phyloP scores from a whole-genome alignment of 257 asterid genomes.

The Gentiana straminea region DNA sequence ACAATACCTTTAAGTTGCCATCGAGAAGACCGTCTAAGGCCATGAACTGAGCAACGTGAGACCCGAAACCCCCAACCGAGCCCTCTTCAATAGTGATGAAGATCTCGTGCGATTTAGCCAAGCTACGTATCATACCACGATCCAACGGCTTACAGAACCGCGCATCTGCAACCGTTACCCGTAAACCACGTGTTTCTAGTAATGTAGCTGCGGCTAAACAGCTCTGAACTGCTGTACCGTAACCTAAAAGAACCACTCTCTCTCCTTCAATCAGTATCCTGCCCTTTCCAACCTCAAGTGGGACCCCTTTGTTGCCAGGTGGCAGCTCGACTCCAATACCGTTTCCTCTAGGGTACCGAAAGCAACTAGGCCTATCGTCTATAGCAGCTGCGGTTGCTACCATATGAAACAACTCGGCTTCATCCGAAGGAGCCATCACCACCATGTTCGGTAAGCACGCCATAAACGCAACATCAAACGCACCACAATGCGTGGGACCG shows the following conservation, averaged over 20 bases:
- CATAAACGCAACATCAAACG: conserved; percentile 78
- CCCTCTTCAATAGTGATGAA: conserved; percentile 93
- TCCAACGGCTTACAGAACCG: conserved; percentile 95
- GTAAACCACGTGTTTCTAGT: conserved; percentile 46
- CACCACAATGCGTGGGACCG: conserved; percentile 96
- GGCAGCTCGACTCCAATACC: conserved; percentile 77
- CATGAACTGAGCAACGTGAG: conserved; percentile 92
- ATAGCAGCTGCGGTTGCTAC: conserved; percentile 95
- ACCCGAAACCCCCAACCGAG: conserved; percentile 96
- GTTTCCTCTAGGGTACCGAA: conserved; percentile 91
- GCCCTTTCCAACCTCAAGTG: conserved; percentile 92
- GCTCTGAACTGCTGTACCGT: conserved; percentile 81
- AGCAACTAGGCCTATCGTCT: conserved; percentile 88
- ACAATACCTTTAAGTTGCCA: conserved; percentile 65
- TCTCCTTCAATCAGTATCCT: conserved; percentile 76
- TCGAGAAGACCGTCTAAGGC: conserved; percentile 94
- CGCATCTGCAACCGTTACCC: conserved; percentile 79
- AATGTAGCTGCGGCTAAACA: conserved; percentile 79
- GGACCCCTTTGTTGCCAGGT: conserved; percentile 72
- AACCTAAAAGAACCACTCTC: conserved; percentile 83
- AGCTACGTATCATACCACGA: conserved; percentile 50
- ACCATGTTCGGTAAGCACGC: conserved; percentile 99
- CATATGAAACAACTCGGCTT: conserved; percentile 88
- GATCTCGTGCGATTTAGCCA: conserved; percentile 79
- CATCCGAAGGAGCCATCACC: conserved; percentile 96